Evolutionary conservation across 495 filamentous ascomycete genomes (phyloP).

Genomic region (Clavariopsis aquatica): DNA sequence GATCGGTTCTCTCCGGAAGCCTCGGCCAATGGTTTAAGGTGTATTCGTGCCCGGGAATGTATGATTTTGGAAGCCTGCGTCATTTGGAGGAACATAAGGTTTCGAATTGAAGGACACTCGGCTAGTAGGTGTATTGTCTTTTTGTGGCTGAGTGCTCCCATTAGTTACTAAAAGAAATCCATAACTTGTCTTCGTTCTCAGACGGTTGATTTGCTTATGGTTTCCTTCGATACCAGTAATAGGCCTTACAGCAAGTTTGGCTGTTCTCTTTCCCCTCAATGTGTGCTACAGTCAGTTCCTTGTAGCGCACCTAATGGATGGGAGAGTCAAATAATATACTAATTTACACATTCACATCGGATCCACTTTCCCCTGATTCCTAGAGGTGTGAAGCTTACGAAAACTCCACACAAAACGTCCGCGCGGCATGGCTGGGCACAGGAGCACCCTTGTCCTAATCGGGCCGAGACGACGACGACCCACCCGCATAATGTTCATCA

Average conservation of each 20-base stretch:
- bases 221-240: too few relatives aligned
- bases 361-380: neutral
- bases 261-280: too few relatives aligned
- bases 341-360: neutral
- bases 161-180: too few relatives aligned
- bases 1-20: neutral
- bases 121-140: too few relatives aligned
- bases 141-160: too few relatives aligned
- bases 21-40: neutral
- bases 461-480: neutral
- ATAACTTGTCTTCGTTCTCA: too few relatives aligned
- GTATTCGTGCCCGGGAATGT: neutral
- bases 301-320: too few relatives aligned
- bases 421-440: conserved; percentile 12
- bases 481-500: neutral
- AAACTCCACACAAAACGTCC: neutral
- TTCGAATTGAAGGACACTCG: too few relatives aligned
- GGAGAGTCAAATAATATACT: neutral
- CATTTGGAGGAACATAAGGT: too few relatives aligned
- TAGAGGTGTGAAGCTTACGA: neutral
- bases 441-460: neutral
- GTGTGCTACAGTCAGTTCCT: too few relatives aligned
- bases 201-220: too few relatives aligned
- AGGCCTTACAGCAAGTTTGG: too few relatives aligned
- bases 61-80: neutral